Evolutionary conservation across 2,329 filamentous ascomycete genomes (phyloP).

Genomic region (Leptodontidium sp.): DNA sequence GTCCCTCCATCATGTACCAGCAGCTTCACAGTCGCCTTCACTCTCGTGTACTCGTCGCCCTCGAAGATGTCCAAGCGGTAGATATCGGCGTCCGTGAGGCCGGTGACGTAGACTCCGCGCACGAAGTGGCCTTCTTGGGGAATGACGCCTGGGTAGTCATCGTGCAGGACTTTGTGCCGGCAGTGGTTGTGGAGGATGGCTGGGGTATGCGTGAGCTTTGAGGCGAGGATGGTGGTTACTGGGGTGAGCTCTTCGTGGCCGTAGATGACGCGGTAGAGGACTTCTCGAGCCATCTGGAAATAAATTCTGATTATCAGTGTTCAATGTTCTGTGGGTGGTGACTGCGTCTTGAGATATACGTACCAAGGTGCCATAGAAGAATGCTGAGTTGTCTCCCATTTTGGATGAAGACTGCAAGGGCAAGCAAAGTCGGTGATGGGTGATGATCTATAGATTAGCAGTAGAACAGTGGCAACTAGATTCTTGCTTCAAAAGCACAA

Average conservation of each 20-base stretch:
- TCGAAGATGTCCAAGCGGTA: constrained; percentile 83
- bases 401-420: constrained; percentile 10
- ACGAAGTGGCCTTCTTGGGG: constrained; percentile 65
- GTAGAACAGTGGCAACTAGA: neutral
- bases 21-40: constrained; percentile 61
- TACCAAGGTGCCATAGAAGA: constrained; percentile 38
- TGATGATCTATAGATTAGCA: neutral
- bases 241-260: constrained; percentile 57
- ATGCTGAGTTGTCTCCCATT: constrained; percentile 37
- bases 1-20: constrained; percentile 41
- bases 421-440: neutral
- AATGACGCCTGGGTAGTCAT: constrained; percentile 85
- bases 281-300: constrained; percentile 77
- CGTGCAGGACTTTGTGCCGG: constrained; percentile 71
- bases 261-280: constrained; percentile 85
- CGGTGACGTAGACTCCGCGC: constrained; percentile 78
- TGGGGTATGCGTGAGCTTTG: constrained; percentile 69
- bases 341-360: no score
- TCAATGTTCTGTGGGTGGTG: neutral
- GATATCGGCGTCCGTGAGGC: constrained; percentile 80
- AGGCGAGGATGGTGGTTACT: constrained; percentile 36
- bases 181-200: constrained; percentile 79
- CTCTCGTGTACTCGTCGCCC: constrained; percentile 74
- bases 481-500: neutral
- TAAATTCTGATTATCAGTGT: constrained; percentile 18